These are phyloP conservation scores for Gastrodia elata DNA, from an alignment of 106 monocot species.

Conservation along the genomic window DNA sequence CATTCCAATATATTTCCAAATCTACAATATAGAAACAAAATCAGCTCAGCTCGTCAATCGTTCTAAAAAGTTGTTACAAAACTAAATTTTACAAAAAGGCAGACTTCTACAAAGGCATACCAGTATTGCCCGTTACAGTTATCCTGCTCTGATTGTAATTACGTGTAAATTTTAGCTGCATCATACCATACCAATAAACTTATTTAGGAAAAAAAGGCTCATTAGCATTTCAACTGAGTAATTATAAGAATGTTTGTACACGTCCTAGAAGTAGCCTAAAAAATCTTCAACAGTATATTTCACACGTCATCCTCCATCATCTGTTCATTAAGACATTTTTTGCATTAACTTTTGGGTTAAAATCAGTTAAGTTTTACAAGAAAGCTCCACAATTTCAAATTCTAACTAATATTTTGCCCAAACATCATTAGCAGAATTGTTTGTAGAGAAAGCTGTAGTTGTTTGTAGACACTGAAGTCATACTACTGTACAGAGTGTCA, in stretches of 20 bases:
- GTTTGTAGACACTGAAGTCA: too few relatives aligned
- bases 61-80: not conserved
- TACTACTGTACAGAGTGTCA: too few relatives aligned
- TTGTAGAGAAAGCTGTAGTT: too few relatives aligned
- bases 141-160: constrained; percentile 45
- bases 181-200: not conserved
- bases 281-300: too few relatives aligned
- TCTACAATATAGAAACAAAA: constrained; percentile 30
- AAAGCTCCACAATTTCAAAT: too few relatives aligned
- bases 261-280: too few relatives aligned
- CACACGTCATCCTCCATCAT: too few relatives aligned
- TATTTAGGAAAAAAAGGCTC: not conserved
- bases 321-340: too few relatives aligned
- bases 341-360: too few relatives aligned
- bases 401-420: too few relatives aligned
- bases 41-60: not conserved
- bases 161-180: constrained; percentile 72
- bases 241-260: not conserved
- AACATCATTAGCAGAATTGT: too few relatives aligned
- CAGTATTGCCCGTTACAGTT: constrained; percentile 71
- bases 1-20: constrained; percentile 69
- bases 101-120: constrained; percentile 14
- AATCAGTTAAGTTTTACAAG: too few relatives aligned
- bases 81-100: not conserved
- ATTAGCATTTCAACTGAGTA: not conserved